Percentiles rank a stretch among this genome's conserved stretches.
These are phyloP conservation scores for Sporisorium exsertum DNA, from an alignment of 1,284 basidiomycete species.

Conservation along the genomic window DNA sequence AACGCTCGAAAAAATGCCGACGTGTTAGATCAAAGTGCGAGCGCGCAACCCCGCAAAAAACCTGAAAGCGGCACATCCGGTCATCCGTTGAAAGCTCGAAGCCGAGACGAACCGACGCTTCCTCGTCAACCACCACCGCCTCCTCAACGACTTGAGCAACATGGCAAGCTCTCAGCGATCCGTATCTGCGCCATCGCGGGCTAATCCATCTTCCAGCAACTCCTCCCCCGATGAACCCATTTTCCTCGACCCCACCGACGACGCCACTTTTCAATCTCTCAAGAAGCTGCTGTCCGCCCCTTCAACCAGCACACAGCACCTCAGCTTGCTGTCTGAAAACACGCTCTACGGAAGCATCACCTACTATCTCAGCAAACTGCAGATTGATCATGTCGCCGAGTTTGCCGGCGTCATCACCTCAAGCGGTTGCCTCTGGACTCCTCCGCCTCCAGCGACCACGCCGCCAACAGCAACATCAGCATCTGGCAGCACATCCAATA, in stretches of 20 bases:
- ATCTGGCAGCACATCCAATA: slow-evolving; percentile 5
- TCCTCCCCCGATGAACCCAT: slow-evolving; percentile 23
- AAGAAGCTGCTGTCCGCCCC: slow-evolving; percentile 59
- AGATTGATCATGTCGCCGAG: slow-evolving; percentile 51
- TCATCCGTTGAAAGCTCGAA: slow-evolving; percentile 1
- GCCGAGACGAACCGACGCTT: not conserved
- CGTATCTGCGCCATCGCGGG: not conserved
- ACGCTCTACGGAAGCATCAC: slow-evolving; percentile 64
- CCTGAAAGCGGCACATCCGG: slow-evolving; percentile 2
- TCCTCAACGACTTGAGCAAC: not conserved
- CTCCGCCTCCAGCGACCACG: slow-evolving; percentile 23
- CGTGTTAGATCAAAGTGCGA: slow-evolving; percentile 2
- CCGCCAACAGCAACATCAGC: slow-evolving; percentile 4
- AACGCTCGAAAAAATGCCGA: no score
- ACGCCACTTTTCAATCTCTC: slow-evolving; percentile 60
- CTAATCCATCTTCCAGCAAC: slow-evolving; percentile 9
- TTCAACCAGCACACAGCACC: slow-evolving; percentile 54
- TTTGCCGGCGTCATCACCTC: slow-evolving; percentile 54
- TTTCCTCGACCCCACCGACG: slow-evolving; percentile 49
- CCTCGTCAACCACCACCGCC: not conserved
- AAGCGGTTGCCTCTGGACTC: slow-evolving; percentile 60
- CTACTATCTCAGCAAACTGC: slow-evolving; percentile 59
- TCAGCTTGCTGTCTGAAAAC: slow-evolving; percentile 57
- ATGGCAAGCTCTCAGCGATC: slow-evolving; percentile 27
- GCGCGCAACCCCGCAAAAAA: slow-evolving; percentile 10